Evolutionary conservation across 1,284 basidiomycete genomes (phyloP), one percentile per base, ranked within the genome.

Genomic region (Lentinula novae-zelandiae): DNA sequence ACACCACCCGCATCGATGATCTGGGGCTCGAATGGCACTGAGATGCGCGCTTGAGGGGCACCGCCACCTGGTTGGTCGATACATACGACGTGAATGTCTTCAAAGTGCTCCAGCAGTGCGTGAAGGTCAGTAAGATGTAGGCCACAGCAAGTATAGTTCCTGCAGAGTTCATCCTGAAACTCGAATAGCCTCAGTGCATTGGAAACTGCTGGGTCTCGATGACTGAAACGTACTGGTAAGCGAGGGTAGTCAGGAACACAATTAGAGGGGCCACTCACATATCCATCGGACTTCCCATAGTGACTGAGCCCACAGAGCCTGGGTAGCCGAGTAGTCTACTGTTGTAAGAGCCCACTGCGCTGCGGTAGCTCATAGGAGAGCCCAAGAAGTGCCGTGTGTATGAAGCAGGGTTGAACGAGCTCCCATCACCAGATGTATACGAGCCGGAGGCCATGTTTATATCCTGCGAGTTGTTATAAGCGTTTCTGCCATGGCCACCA

Each of bases 141-240:
- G 10, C 90, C 92, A 69, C 92, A 95, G 75, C 92, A 95, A 1
- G 86, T 85, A 74, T 92, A 95, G 70, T 94, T 87, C 61, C 89
- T 85, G 73, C 89, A 92, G 81, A 89, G 73, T 64, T 91, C 89
- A 60, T 85, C 86, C 66, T 90, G 86, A 54, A 82, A 77, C 67
- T 88, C 85, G 62, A 86, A 81, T n/a, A 84, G 76, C 53, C 81
- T 82, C 66, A 88, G 78, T 5, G 87, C 84, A 69, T 88, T 87
- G 67, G 86, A 73, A 48, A 91, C 42, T 49, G 54, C 58, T 76
- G 0, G 83, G 83, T 46, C 82, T 81, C 54, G 60, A 50, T 66
- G 80, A 82, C 66, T 87, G 84, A 44, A 84, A 71, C 1, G 84
- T 82, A 82, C 62, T 83, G 75, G 70, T 83, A 79, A 67, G 77